A percentile compares a stretch with the other conserved stretches of the same genome.
Conservation (phyloP, 192 early-diverging fungal species). For the Helicostylum pulchrum region DNA sequence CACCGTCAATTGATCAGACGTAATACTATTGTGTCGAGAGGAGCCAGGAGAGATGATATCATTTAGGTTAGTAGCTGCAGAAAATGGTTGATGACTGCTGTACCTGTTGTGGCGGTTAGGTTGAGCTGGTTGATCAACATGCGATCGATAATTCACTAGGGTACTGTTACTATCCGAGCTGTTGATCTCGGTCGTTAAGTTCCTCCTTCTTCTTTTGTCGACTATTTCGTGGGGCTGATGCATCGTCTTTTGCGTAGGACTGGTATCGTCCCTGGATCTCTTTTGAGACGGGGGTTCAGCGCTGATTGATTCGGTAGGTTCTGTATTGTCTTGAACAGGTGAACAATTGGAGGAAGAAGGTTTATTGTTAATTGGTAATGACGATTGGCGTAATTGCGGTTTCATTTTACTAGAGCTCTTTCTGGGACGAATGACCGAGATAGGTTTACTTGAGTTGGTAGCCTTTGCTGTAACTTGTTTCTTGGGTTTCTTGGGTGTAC, state of each 20-base stretch:
- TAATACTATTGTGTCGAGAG: neutral
- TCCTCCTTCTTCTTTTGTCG: too few species aligned
- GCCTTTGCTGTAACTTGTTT: neutral
- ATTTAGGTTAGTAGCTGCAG: neutral
- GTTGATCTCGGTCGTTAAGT: too few species aligned
- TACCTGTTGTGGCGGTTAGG: neutral
- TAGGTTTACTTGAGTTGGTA: neutral
- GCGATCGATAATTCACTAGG: too few species aligned
- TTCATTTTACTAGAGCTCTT: constrained; percentile 1
- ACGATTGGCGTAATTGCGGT: neutral
- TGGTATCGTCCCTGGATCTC: neutral
- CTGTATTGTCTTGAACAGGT: neutral
- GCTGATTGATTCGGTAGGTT: neutral
- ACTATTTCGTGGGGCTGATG: too few species aligned
- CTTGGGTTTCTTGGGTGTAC: neutral
- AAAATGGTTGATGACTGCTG: neutral
- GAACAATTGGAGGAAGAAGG: neutral
- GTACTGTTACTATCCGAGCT: too few species aligned
- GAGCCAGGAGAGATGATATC: neutral
- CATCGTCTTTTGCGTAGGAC: neutral
- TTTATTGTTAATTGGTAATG: neutral
- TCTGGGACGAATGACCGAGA: neutral
- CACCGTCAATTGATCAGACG: neutral
- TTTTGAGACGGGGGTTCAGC: neutral
- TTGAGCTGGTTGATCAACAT: neutral